Evolutionary conservation across 2,329 filamentous ascomycete species (phyloP).

Genomic region (Cytospora paraplurivora): DNA sequence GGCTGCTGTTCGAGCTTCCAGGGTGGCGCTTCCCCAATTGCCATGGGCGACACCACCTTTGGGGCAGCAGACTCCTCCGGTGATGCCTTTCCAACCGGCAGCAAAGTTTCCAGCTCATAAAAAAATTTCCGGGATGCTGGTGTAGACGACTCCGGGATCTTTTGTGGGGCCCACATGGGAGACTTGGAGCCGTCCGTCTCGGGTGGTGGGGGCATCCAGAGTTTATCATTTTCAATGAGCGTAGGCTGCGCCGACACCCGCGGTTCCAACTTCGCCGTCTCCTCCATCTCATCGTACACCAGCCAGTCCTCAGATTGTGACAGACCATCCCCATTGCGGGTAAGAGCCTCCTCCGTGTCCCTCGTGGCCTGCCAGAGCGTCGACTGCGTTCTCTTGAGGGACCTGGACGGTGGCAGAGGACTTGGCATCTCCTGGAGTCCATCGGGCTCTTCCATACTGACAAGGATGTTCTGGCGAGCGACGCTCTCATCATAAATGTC

Average conservation of each 20-base stretch:
- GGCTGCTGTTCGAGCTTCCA: slow-evolving; percentile 16
- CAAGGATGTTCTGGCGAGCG: slow-evolving; percentile 37
- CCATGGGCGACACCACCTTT: background rate
- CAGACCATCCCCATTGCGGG: slow-evolving; percentile 15
- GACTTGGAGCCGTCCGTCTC: slow-evolving; percentile 8
- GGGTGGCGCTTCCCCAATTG: slow-evolving; percentile 6
- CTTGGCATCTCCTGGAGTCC: slow-evolving; percentile 29
- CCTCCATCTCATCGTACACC: slow-evolving; percentile 21
- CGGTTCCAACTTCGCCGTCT: slow-evolving; percentile 28
- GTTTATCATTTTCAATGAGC: slow-evolving; percentile 23
- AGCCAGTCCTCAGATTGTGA: slow-evolving; percentile 29
- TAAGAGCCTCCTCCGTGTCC: slow-evolving; percentile 1
- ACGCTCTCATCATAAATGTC: slow-evolving; percentile 33
- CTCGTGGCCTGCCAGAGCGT: slow-evolving; percentile 25
- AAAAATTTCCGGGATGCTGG: background rate
- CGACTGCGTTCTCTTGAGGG: slow-evolving; percentile 26
- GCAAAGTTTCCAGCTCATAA: background rate
- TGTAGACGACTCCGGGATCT: slow-evolving; percentile 4
- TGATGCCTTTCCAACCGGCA: too few relatives aligned
- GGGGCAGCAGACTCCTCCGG: background rate
- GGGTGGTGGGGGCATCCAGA: slow-evolving; percentile 31
- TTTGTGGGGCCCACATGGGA: slow-evolving; percentile 22
- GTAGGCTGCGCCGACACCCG: slow-evolving; percentile 21
- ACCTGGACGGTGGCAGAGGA: slow-evolving; percentile 25
- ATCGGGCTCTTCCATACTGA: slow-evolving; percentile 37